phyloP scores from a whole-genome alignment of 1,284 basidiomycete species.

The Ganoderma leucocontextum region DNA sequence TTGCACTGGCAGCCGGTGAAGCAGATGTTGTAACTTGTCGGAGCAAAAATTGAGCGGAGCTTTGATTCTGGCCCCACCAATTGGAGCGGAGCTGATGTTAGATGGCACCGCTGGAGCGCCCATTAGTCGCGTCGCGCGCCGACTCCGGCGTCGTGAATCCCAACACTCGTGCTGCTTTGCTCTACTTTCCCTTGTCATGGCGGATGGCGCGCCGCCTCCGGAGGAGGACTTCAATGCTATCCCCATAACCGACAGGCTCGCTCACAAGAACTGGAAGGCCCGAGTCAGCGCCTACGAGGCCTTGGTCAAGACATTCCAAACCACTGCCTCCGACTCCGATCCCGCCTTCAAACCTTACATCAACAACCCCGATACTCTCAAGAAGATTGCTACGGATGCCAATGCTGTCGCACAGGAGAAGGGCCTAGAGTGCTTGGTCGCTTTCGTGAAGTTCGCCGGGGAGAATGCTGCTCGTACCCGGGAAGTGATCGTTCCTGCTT shows the following conservation, averaged over 20 bases:
- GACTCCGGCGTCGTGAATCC: conserved; percentile 22
- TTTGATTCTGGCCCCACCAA: neutral
- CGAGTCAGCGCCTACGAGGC: conserved; percentile 93
- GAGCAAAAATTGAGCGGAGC: conserved; percentile 15
- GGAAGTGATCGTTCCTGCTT: conserved; percentile 83
- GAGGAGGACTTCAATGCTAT: conserved; percentile 95
- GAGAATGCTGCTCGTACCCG: conserved; percentile 86
- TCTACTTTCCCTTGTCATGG: conserved; percentile 54
- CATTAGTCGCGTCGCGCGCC: conserved; percentile 29
- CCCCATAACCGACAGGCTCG: conserved; percentile 83
- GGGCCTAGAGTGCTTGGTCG: conserved; percentile 86
- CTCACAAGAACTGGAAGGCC: conserved; percentile 99
- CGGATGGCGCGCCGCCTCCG: conserved; percentile 84
- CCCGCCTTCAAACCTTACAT: conserved; percentile 93
- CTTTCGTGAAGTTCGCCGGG: conserved; percentile 91
- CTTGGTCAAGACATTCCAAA: conserved; percentile 86
- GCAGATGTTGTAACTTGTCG: too few relatives aligned
- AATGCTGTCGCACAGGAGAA: conserved; percentile 99
- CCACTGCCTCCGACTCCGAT: conserved; percentile 91
- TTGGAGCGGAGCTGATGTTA: conserved; percentile 19
- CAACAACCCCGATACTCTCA: conserved; percentile 79
- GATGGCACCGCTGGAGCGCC: conserved; percentile 15
- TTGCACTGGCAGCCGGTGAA: neutral
- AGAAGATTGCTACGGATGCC: conserved; percentile 89
- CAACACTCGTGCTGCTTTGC: conserved; percentile 26